phyloP scores from a whole-genome alignment of 1,139 yeast species.

The Wickerhamomyces sp. region DNA sequence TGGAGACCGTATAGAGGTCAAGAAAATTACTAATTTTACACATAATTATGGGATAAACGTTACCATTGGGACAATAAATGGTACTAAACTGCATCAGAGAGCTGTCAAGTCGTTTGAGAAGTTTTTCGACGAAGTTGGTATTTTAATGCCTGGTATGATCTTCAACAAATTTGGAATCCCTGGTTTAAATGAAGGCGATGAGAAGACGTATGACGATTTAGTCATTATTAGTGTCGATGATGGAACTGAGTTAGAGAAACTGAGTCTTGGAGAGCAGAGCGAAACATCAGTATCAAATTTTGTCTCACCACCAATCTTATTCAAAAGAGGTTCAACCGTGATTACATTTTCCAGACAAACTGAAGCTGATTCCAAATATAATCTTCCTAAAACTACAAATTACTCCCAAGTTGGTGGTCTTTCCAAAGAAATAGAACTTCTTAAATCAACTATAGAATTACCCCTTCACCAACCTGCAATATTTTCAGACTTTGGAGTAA shows the following conservation, averaged over 20 bases:
- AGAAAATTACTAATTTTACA: slow-evolving; percentile 40
- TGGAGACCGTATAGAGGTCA: slow-evolving; percentile 66
- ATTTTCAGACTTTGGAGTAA: slow-evolving; percentile 80
- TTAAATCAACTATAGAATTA: slow-evolving; percentile 68
- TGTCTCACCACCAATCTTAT: slow-evolving; percentile 46
- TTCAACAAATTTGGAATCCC: slow-evolving; percentile 22
- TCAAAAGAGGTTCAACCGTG: slow-evolving; percentile 35
- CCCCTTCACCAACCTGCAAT: slow-evolving; percentile 77
- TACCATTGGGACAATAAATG: slow-evolving; percentile 28
- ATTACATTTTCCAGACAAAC: slow-evolving; percentile 24
- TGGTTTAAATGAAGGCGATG: slow-evolving; percentile 17
- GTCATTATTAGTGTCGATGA: slow-evolving; percentile 29
- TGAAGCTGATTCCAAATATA: slow-evolving; percentile 26
- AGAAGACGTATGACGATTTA: slow-evolving; percentile 22
- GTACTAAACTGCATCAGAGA: slow-evolving; percentile 18
- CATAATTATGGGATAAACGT: slow-evolving; percentile 45
- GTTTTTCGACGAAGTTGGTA: slow-evolving; percentile 44
- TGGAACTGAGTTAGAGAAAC: slow-evolving; percentile 31
- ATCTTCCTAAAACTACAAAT: slow-evolving; percentile 37
- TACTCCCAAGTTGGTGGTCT: slow-evolving; percentile 77
- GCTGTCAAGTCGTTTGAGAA: slow-evolving; percentile 30
- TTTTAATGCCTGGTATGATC: slow-evolving; percentile 53
- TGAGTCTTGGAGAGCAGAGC: slow-evolving; percentile 19
- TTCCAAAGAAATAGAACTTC: slow-evolving; percentile 50
- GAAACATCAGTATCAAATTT: slow-evolving; percentile 22